Percentiles rank a stretch among this genome's conserved stretches.
Conservation (phyloP, 129 eudicot species). For the Helichrysum umbraculigerum region DNA sequence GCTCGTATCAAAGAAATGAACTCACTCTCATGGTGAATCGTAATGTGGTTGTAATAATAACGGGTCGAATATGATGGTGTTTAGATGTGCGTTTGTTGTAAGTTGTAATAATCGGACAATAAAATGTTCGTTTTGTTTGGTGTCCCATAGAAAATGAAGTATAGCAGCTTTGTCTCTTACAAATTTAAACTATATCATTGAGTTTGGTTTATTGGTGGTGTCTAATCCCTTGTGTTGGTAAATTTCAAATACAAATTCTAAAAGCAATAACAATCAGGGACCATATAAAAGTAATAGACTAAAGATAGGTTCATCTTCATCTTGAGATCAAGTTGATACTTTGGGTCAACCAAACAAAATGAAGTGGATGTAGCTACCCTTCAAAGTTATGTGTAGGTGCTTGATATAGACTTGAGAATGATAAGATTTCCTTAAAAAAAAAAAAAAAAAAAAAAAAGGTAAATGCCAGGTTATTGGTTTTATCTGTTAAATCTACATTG, state of each 20-base stretch:
- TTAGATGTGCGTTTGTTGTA: neutral
- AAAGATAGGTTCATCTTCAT: constrained; percentile 8
- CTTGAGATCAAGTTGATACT: constrained; percentile 18
- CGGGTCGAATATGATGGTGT: neutral
- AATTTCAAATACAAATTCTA: neutral
- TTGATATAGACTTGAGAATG: constrained; percentile 18
- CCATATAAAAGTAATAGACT: neutral
- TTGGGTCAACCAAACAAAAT: constrained; percentile 36
- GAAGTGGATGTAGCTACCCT: constrained; percentile 23
- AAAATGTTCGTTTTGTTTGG: too few relatives aligned
- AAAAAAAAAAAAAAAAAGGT: too few relatives aligned
- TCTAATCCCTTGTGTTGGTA: neutral
- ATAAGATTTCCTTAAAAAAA: too few relatives aligned
- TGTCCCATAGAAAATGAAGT: too few relatives aligned
- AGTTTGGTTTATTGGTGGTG: neutral
- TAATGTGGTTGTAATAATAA: neutral
- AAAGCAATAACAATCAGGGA: constrained; percentile 8
- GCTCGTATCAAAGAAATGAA: neutral
- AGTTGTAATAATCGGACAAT: neutral
- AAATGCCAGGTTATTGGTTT: constrained; percentile 34
- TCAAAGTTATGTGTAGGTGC: constrained; percentile 7
- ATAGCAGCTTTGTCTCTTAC: neutral
- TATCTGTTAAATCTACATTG: constrained; percentile 25
- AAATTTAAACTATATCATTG: neutral
- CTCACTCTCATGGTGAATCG: neutral